A percentile compares a stretch with the other conserved stretches of the same genome.
Evolutionary conservation across 2,329 filamentous ascomycete genomes (phyloP).

Genomic region (Pseudogymnoascus verrucosus): DNA sequence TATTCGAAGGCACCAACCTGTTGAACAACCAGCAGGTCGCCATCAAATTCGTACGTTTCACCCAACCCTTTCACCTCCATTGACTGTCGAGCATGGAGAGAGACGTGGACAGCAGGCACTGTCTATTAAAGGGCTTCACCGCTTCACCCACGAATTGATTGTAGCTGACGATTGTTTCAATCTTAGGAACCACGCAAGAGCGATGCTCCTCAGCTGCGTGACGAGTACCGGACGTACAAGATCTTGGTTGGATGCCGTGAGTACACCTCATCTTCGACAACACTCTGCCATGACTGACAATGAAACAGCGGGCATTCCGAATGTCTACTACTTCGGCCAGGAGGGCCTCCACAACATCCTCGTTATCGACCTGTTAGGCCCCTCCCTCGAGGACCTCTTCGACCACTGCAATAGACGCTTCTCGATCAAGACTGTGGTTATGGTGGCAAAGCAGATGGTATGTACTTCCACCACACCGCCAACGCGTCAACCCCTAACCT

Average conservation of each 20-base stretch:
- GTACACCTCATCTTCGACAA: constrained; percentile 35
- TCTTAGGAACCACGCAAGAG: constrained; percentile 94
- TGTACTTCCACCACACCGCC: constrained; percentile 21
- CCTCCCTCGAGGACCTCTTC: constrained; percentile 92
- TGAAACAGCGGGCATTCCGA: constrained; percentile 80
- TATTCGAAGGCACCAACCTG: constrained; percentile 96
- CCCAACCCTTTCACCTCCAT: not conserved
- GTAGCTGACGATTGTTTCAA: not conserved
- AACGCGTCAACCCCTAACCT: not conserved
- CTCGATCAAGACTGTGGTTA: constrained; percentile 94
- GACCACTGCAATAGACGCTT: constrained; percentile 95
- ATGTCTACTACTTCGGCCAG: constrained; percentile 99
- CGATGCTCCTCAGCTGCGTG: constrained; percentile 92
- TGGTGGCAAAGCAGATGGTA: constrained; percentile 99
- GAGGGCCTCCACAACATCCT: constrained; percentile 98
- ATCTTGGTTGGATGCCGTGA: constrained; percentile 98
- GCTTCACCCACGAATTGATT: not conserved
- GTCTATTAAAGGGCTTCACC: not conserved
- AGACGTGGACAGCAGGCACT: not conserved
- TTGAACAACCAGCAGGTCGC: constrained; percentile 98
- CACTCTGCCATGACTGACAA: constrained; percentile 28
- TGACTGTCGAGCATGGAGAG: not conserved
- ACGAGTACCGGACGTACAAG: constrained; percentile 99
- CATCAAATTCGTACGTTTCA: constrained; percentile 85
- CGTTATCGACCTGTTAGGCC: constrained; percentile 91